Conservation (phyloP, 2,329 filamentous ascomycete genomes). For the Fusarium euwallaceae region DNA sequence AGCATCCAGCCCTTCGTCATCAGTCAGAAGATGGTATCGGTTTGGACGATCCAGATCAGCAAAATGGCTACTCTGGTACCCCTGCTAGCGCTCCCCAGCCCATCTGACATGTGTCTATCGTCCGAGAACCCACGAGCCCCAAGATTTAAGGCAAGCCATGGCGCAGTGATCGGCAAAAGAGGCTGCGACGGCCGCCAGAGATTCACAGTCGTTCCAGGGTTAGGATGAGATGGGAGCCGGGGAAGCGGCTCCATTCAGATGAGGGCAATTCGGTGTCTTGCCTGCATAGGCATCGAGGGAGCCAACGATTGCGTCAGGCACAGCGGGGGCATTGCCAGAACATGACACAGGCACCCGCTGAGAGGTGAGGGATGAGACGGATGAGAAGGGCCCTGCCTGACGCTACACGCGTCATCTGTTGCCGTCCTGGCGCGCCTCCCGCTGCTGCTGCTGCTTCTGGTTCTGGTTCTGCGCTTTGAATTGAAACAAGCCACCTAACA, state of each 20-base stretch:
- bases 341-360: conserved; percentile 9
- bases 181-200: conserved; percentile 31
- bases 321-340: conserved; percentile 16
- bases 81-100: conserved; percentile 44
- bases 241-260: conserved; percentile 12
- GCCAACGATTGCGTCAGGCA: conserved; percentile 21
- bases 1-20: not conserved
- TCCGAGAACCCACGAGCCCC: conserved; percentile 44
- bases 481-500: not conserved
- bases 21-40: conserved; percentile 14
- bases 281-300: conserved; percentile 5
- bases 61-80: conserved; percentile 11
- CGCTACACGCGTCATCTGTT: conserved; percentile 1
- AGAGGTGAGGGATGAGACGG: not conserved
- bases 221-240: not conserved
- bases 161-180: conserved; percentile 40
- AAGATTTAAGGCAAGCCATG: conserved; percentile 42
- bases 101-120: conserved; percentile 47
- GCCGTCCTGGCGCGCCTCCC: not conserved
- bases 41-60: conserved; percentile 46
- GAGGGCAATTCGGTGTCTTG: not conserved
- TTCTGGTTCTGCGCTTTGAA: not conserved
- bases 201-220: conserved; percentile 11
- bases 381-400: conserved; percentile 3
- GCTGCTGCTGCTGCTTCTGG: not conserved